Evolutionary conservation across 2,329 filamentous ascomycete genomes (phyloP), one percentile per base, ranked within the genome.

Genomic region (Diaporthe nobilis): DNA sequence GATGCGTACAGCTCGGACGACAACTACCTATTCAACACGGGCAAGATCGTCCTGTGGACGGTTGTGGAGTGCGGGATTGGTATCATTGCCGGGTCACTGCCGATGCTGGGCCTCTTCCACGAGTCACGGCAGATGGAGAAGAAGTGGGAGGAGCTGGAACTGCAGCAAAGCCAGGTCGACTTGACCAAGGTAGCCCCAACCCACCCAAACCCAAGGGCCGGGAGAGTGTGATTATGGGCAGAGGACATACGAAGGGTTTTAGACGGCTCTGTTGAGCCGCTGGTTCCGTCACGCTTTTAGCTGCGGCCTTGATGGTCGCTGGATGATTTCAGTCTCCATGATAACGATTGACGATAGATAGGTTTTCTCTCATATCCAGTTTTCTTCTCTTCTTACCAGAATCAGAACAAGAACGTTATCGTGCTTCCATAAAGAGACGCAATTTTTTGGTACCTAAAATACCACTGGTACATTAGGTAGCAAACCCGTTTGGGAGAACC

Each of bases 41-140:
- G 76, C 22, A 77, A 77, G 12, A 75, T 77, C 28, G 76, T 77
- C 15, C 63, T 77, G 39, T 77, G 76, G 76, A 77, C 76, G 10
- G 73, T 77, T 13, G 63, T 77, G 6, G 76, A 77, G 44, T 77
- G 76, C 42, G 55, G 73, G 2, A n/a, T 75, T 25, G 76, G 73
- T 15, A 73, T 75, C n/a, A 73, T 77, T 8, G 76, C 76, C 12
- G 76, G 76, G 17, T 77, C 76, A 8, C 28, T 77, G 49, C 76
- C 76, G 31, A 77, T 75, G 71, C 17, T 77, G 49, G 74, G 53
- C 20, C 58, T 67, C 10, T 60, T 65, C 55, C 73, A 53, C 12
- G 42, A 53, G 25, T 37, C 7, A 4, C 49, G 55, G 4, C 31
- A 20, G 6, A 70, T 51, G 15, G 76, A 77, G 6, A 61, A 60